Conservation (phyloP, 495 filamentous ascomycete genomes). For the Talaromyces trachyspermus region DNA sequence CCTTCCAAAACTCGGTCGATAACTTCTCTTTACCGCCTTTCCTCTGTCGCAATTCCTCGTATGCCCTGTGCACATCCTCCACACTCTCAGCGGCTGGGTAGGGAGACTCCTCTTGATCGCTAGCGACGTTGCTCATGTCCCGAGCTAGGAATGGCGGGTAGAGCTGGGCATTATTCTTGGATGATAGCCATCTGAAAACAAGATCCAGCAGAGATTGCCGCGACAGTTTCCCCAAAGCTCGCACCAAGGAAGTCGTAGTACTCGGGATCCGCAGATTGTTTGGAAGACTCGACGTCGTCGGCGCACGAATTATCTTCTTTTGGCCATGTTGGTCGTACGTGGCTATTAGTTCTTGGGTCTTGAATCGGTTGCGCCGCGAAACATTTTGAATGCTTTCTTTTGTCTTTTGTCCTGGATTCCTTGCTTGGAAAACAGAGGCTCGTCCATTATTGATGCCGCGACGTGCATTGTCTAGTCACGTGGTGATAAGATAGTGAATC, state of each 20-base stretch:
- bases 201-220: slow-evolving; percentile 63
- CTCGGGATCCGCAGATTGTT: slow-evolving; percentile 55
- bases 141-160: slow-evolving; percentile 37
- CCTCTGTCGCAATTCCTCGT: slow-evolving; percentile 43
- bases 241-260: slow-evolving; percentile 53
- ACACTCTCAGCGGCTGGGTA: slow-evolving; percentile 56
- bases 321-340: not conserved
- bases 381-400: not conserved
- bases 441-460: not conserved
- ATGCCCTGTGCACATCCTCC: slow-evolving; percentile 55
- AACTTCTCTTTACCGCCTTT: slow-evolving; percentile 67
- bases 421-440: not conserved
- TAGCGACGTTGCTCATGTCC: slow-evolving; percentile 15
- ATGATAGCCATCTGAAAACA: slow-evolving; percentile 65
- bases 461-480: slow-evolving; percentile 12
- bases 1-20: slow-evolving; percentile 69
- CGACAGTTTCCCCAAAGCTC: slow-evolving; percentile 59
- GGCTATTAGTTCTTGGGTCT: not conserved
- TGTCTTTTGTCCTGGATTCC: not conserved
- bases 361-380: not conserved
- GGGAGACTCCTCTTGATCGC: slow-evolving; percentile 37
- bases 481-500: slow-evolving; percentile 17
- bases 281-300: slow-evolving; percentile 43
- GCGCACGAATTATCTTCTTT: slow-evolving; percentile 31
- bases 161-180: slow-evolving; percentile 48